These are phyloP conservation scores for Scheffersomyces insectosa DNA, from an alignment of 1,139 yeast genomes.

Conservation along the genomic window DNA sequence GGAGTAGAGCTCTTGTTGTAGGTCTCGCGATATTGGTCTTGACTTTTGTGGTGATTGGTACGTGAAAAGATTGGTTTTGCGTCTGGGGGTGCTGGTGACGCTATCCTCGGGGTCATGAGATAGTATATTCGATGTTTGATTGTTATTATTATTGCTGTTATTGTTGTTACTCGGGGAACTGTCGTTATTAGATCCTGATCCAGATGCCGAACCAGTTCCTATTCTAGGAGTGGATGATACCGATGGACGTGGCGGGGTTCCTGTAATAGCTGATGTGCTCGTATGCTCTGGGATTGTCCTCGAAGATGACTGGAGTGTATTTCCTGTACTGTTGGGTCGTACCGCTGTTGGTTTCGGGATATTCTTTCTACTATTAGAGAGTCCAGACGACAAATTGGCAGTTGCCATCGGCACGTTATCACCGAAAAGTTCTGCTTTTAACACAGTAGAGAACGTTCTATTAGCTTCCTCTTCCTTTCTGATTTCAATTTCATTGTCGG, in stretches of 20 bases:
- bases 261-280: constrained; percentile 2
- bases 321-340: constrained; percentile 27
- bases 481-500: constrained; percentile 64
- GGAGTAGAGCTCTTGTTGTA: constrained; percentile 75
- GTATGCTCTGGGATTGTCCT: background rate
- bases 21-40: constrained; percentile 59
- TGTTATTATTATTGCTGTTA: constrained; percentile 4
- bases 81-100: constrained; percentile 52
- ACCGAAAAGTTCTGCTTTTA: constrained; percentile 90
- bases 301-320: constrained; percentile 8
- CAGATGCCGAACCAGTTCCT: constrained; percentile 18
- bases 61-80: constrained; percentile 62
- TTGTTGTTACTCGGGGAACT: constrained; percentile 4
- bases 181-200: constrained; percentile 13
- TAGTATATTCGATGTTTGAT: background rate
- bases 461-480: constrained; percentile 82
- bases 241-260: constrained; percentile 9
- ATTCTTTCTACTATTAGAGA: constrained; percentile 9
- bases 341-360: constrained; percentile 7
- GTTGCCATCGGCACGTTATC: constrained; percentile 69
- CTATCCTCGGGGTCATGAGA: constrained; percentile 19
- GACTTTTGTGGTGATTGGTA: constrained; percentile 69
- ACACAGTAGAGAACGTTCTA: constrained; percentile 78
- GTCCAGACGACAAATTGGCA: constrained; percentile 24
- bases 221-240: constrained; percentile 6